Percentiles rank a stretch among this genome's conserved stretches.
phyloP scores from a whole-genome alignment of 148 eudicot genomes.

The Mesembryanthemum crystallinum region DNA sequence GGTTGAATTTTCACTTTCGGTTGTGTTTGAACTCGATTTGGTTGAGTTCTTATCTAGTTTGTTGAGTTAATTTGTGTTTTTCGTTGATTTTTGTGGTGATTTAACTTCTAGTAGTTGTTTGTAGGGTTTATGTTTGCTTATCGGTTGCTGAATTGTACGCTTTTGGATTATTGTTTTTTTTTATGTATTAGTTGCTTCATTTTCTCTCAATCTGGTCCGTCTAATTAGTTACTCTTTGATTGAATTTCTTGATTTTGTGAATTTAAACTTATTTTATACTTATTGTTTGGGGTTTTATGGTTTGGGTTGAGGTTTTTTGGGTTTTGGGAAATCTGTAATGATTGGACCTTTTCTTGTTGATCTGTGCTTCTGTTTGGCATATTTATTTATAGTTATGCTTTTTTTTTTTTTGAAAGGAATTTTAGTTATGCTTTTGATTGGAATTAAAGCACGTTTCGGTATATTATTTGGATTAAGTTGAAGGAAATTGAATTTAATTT shows the following conservation, averaged over 20 bases:
- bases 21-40: background rate
- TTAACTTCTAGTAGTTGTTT: background rate
- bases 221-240: background rate
- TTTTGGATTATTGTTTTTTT: background rate
- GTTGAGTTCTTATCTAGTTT: background rate
- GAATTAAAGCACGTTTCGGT: too few relatives aligned
- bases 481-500: slow-evolving; percentile 1
- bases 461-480: background rate
- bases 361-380: background rate
- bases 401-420: background rate
- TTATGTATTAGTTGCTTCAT: slow-evolving; percentile 12
- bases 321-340: background rate
- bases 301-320: background rate
- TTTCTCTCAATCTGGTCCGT: background rate
- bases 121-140: background rate
- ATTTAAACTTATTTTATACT: background rate
- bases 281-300: background rate
- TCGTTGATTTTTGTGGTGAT: slow-evolving; percentile 14
- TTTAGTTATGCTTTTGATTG: too few relatives aligned
- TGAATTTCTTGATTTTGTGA: background rate
- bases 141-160: slow-evolving; percentile 7
- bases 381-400: background rate
- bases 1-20: background rate
- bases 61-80: background rate
- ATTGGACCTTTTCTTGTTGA: background rate